Evolutionary conservation across 2,329 filamentous ascomycete species (phyloP).

Genomic region (Graphiopsis chlorocephala): DNA sequence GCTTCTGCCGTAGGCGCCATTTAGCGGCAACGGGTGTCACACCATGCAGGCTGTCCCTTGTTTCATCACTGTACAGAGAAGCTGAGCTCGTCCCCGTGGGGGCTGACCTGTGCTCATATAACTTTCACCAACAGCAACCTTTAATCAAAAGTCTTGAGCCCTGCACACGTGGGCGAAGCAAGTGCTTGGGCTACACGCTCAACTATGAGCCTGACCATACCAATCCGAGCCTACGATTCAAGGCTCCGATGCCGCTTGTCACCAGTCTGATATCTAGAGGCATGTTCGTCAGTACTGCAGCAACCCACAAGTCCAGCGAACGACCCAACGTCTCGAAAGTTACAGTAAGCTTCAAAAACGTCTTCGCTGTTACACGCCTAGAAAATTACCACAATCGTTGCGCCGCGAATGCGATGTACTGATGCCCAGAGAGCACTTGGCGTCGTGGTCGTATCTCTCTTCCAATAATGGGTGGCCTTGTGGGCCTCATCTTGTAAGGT

Average conservation of each 20-base stretch:
- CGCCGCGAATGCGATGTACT: not conserved
- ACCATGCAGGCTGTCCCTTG: not conserved
- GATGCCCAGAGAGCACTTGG: not conserved
- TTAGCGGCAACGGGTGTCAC: not conserved
- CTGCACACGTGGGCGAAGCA: not conserved
- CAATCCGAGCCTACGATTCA: not conserved
- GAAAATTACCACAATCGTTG: not conserved
- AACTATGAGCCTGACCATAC: not conserved
- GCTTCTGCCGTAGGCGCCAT: not conserved
- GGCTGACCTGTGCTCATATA: not conserved
- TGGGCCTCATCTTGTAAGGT: conserved; percentile 3
- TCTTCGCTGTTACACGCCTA: not conserved
- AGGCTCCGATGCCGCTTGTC: not conserved
- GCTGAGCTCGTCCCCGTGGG: not conserved
- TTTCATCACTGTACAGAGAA: not conserved
- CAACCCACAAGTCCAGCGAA: not conserved
- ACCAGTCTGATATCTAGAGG: not conserved
- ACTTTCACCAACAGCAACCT: not conserved
- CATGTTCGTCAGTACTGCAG: not conserved
- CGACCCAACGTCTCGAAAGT: not conserved
- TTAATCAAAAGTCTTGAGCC: not conserved
- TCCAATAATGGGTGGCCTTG: not conserved
- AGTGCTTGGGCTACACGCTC: not conserved
- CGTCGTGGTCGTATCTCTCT: not conserved
- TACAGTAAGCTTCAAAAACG: not conserved